Evolutionary conservation across 2,329 filamentous ascomycete genomes (phyloP).

Genomic region (Pyricularia pennisetigena): DNA sequence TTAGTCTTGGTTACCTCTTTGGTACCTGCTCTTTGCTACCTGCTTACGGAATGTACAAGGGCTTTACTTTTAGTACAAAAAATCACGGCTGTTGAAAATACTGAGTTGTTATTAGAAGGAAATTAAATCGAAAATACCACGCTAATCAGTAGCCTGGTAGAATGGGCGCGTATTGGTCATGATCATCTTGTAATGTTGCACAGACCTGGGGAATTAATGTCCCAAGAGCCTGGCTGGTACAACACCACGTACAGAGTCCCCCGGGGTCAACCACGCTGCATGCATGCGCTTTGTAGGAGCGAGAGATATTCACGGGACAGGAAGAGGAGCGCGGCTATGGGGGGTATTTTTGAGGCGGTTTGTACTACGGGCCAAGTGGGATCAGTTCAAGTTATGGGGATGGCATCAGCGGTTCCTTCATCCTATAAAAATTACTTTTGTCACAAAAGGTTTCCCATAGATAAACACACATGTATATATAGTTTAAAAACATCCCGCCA

Average conservation of each 20-base stretch:
- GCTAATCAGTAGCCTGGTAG: neutral
- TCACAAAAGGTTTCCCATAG: neutral
- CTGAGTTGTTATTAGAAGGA: neutral
- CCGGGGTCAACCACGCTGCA: too few species aligned
- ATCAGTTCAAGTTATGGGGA: neutral
- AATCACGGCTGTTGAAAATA: neutral
- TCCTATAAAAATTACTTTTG: neutral
- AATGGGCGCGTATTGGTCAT: neutral
- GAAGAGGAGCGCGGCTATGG: neutral
- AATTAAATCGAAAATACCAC: neutral
- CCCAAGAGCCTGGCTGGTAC: neutral
- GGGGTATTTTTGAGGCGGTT: too few species aligned
- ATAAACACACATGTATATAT: neutral
- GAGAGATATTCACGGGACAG: neutral
- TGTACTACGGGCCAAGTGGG: neutral
- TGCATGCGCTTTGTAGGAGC: neutral
- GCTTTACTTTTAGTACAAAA: neutral
- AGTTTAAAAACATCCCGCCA: neutral
- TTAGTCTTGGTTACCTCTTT: neutral
- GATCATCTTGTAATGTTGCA: neutral
- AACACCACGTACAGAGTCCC: neutral
- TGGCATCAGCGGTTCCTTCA: neutral
- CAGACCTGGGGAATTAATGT: neutral
- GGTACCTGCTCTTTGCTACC: neutral
- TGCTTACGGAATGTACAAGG: neutral